A percentile compares a stretch with the other conserved stretches of the same genome.
phyloP scores from a whole-genome alignment of 1,284 basidiomycete species.

The Tausonia pullulans region DNA sequence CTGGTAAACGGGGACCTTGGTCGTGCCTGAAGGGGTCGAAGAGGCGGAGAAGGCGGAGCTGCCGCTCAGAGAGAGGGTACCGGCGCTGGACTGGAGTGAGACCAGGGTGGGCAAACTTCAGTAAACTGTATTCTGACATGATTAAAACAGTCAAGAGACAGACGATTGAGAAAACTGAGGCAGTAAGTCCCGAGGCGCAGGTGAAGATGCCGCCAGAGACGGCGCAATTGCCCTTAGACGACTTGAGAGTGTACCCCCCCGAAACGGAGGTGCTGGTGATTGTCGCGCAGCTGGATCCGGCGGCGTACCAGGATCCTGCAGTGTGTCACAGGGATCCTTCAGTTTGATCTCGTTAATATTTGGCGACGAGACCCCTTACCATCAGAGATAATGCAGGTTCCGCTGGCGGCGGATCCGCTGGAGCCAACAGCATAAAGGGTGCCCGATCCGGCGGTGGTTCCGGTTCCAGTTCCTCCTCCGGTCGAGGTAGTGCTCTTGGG shows the following conservation, averaged over 20 bases:
- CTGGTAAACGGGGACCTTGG: conserved; percentile 6
- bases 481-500: conserved; percentile 17
- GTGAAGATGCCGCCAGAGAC: conserved; percentile 1
- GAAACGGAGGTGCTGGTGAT: conserved; percentile 3
- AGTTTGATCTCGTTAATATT: not conserved
- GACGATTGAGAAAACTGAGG: conserved; percentile 3
- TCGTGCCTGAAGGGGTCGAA: not conserved
- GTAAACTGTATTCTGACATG: no score
- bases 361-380: not conserved
- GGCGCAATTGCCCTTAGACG: conserved; percentile 11
- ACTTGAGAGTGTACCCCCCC: conserved; percentile 1
- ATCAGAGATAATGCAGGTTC: conserved; percentile 11
- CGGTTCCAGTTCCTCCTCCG: conserved; percentile 1
- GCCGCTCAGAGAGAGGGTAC: conserved; percentile 12
- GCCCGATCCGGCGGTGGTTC: conserved; percentile 9
- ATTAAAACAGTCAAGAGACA: not conserved
- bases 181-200: conserved; percentile 8
- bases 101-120: not conserved
- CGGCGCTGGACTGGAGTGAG: not conserved
- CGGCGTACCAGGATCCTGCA: not conserved
- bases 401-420: not conserved
- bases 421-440: conserved; percentile 9
- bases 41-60: conserved; percentile 4
- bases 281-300: conserved; percentile 4
- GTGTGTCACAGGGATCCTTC: not conserved